Conservation (phyloP, 2,329 filamentous ascomycete genomes). For the Alternaria postmessia region DNA sequence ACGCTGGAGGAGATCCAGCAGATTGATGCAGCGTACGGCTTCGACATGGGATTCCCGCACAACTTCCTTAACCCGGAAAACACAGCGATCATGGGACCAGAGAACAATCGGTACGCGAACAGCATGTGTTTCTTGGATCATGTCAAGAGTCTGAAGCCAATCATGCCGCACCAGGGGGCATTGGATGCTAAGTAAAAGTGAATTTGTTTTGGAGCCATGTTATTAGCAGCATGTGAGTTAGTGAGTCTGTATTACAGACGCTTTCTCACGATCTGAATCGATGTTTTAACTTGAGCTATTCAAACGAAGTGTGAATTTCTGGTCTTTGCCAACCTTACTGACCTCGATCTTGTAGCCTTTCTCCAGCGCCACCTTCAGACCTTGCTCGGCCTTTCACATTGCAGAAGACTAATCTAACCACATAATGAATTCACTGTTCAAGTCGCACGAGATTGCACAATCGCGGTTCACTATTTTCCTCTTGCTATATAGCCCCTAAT, state of each 20-base stretch:
- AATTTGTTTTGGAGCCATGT: neutral
- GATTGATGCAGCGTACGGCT: constrained; percentile 58
- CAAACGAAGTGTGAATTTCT: too few species aligned
- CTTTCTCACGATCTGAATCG: neutral
- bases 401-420: neutral
- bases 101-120: constrained; percentile 32
- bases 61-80: constrained; percentile 31
- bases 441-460: neutral
- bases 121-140: constrained; percentile 35
- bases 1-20: neutral
- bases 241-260: neutral
- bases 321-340: too few species aligned
- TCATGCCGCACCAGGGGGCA: constrained; percentile 35
- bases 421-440: neutral
- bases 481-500: neutral
- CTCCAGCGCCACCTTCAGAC: neutral
- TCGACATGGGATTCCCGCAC: constrained; percentile 72
- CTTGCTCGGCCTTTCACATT: neutral
- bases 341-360: too few species aligned
- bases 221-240: neutral
- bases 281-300: too few species aligned
- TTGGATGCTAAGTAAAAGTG: constrained; percentile 21
- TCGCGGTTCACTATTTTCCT: neutral
- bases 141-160: constrained; percentile 33
- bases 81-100: constrained; percentile 31